Evolutionary conservation across 768 basidiomycete species (phyloP), one percentile per base, ranked within the genome.

Genomic region (Pleurotus cornucopiae): DNA sequence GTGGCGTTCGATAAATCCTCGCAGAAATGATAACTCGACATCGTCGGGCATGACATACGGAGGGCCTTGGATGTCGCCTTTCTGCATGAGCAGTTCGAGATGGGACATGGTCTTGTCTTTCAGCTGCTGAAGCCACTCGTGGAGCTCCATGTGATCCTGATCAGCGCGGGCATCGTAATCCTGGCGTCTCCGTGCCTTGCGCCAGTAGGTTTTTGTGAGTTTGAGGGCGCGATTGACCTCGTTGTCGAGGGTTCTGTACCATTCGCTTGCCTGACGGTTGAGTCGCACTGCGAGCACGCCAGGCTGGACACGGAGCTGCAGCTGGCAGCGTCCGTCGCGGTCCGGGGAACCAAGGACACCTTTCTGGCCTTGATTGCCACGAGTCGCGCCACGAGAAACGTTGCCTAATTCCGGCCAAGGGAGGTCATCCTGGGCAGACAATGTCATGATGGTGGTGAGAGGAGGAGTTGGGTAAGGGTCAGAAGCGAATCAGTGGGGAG

Each of bases 21-120:
- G 83, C 45, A 91, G 80, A 71, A 91, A 91, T 0, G 84, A 69
- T 58, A 91, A 77, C 63, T 91, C 89, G 65, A 89, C 68, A 61
- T 88, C 83, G 63, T 91, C 89, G 7, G 88, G 79, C 89, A 91
- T 91, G 57, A 79, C 63, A 68, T 91, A 91, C 20, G 89, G 88
- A 2, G 89, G 89, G 14, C 89, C 89, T 64, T 85, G 87, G 26
- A 91, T 91, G 60, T 91, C 89, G 64, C 88, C 88, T 65, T 91
- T 90, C 66, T 91, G 89, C 86, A 91, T 91, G 62, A 91, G 82
- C 2, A 91, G 77, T 68, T 91, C 89, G 45, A 91, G 77, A 71
- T 91, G 88, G 46, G 88, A 88, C 89, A 91, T 91, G 51, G 87
- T 89, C 69, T 90, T 91, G 71, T 91, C 89, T 69, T 91, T 91